phyloP scores from a whole-genome alignment of 768 basidiomycete species.

The Leccinum rimulosum region DNA sequence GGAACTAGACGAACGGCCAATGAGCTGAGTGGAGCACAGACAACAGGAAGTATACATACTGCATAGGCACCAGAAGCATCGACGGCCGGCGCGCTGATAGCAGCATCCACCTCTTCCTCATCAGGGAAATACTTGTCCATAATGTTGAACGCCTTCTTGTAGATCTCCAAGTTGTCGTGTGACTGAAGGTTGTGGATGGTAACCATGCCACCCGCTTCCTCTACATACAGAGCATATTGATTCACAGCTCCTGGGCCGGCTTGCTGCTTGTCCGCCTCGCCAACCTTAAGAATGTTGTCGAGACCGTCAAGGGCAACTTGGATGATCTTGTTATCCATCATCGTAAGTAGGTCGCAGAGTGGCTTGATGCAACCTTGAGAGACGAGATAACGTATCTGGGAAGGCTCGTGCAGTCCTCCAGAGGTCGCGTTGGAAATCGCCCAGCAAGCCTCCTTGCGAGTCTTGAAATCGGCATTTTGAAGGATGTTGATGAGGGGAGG shows the following conservation, averaged over 20 bases:
- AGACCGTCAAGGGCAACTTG: conserved; percentile 97
- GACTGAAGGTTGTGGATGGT: conserved; percentile 99
- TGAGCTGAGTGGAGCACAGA: conserved; percentile 5
- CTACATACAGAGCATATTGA: conserved; percentile 91
- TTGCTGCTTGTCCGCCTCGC: conserved; percentile 89
- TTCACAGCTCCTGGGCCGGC: conserved; percentile 82
- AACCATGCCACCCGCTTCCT: conserved; percentile 98
- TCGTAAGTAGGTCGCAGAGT: conserved; percentile 90
- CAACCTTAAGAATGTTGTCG: conserved; percentile 97
- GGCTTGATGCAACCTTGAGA: conserved; percentile 98
- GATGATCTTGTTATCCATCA: conserved; percentile 99
- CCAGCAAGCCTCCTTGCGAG: conserved; percentile 99
- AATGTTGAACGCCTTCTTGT: conserved; percentile 99
- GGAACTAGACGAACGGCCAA: conserved; percentile 51
- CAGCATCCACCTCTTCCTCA: conserved; percentile 90
- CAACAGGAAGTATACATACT: conserved; percentile 41
- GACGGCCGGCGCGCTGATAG: conserved; percentile 71
- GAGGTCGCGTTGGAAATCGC: conserved; percentile 99
- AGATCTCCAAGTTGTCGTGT: conserved; percentile 99
- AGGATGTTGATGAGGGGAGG: conserved; percentile 99
- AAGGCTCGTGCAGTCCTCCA: conserved; percentile 93
- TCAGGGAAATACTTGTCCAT: conserved; percentile 99
- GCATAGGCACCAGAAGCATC: conserved; percentile 73
- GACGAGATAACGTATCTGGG: conserved; percentile 97
- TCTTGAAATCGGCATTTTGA: conserved; percentile 97